Percentiles rank a stretch among this genome's conserved stretches.
Conservation (phyloP, 2,329 filamentous ascomycete genomes). For the Calonectria henricotiae region DNA sequence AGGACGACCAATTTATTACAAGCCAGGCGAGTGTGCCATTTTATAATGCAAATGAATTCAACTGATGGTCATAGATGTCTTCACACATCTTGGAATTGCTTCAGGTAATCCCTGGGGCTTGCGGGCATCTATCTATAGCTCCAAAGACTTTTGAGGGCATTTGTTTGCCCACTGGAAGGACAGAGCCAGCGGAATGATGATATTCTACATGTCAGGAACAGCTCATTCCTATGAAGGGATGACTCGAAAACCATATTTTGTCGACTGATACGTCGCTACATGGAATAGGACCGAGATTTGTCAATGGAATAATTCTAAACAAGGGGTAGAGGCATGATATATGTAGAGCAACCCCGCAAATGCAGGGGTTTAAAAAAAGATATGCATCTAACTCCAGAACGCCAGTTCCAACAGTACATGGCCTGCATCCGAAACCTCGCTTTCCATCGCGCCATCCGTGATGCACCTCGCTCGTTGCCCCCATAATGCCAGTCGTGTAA, state of each 20-base stretch:
- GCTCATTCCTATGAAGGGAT: not conserved
- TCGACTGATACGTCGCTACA: no score
- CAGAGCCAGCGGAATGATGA: not conserved
- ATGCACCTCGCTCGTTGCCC: constrained; percentile 27
- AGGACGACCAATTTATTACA: constrained; percentile 80
- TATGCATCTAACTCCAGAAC: constrained; percentile 18
- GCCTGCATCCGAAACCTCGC: constrained; percentile 7
- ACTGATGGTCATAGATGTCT: constrained; percentile 70
- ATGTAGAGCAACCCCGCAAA: not conserved
- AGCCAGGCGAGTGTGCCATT: constrained; percentile 71
- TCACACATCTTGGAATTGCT: constrained; percentile 77
- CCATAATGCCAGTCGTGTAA: not conserved
- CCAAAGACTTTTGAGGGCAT: constrained; percentile 47
- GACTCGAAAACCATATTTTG: not conserved
- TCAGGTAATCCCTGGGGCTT: constrained; percentile 76
- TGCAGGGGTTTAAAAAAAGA: constrained; percentile 6
- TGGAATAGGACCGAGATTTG: not conserved
- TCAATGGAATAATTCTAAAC: not conserved
- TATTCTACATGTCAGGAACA: not conserved
- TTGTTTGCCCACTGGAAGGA: no score
- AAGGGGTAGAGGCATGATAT: not conserved
- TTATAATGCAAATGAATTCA: constrained; percentile 13
- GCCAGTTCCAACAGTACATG: constrained; percentile 19
- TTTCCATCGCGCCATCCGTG: constrained; percentile 25
- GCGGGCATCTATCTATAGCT: constrained; percentile 72